Evolutionary conservation across 2,329 filamentous ascomycete species (phyloP).

Genomic region (Emergomyces africanus): DNA sequence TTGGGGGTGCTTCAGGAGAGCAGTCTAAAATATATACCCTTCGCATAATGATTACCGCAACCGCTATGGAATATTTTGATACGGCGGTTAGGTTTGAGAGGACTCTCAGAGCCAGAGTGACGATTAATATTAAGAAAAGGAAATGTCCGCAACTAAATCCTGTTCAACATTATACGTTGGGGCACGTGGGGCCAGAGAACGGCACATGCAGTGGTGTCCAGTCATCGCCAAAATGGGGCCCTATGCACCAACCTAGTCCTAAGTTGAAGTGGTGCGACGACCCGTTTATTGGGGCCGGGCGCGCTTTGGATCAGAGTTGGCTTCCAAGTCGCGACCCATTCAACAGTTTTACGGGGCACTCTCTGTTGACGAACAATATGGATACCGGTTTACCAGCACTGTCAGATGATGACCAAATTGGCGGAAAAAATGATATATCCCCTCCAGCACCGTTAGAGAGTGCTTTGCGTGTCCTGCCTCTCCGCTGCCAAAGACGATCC

Average conservation of each 20-base stretch:
- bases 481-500: neutral
- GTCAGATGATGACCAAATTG: neutral
- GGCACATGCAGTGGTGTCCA: neutral
- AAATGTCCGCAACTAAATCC: neutral
- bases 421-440: too few relatives aligned
- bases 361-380: neutral
- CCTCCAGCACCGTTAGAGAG: neutral
- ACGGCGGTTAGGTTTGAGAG: conserved; percentile 10
- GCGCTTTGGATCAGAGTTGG: neutral
- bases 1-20: neutral
- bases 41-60: conserved; percentile 10
- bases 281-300: neutral
- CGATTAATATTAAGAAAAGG: conserved; percentile 6
- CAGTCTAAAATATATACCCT: conserved; percentile 2
- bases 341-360: neutral
- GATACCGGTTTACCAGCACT: neutral
- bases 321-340: neutral
- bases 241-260: neutral
- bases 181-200: neutral
- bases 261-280: neutral
- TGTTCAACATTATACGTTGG: neutral
- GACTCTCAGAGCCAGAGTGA: conserved; percentile 10
- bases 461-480: neutral
- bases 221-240: too few relatives aligned
- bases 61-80: conserved; percentile 6